A percentile compares a stretch with the other conserved stretches of the same genome.
phyloP scores from a whole-genome alignment of 345 rosid species.

The Toxicodendron radicans region DNA sequence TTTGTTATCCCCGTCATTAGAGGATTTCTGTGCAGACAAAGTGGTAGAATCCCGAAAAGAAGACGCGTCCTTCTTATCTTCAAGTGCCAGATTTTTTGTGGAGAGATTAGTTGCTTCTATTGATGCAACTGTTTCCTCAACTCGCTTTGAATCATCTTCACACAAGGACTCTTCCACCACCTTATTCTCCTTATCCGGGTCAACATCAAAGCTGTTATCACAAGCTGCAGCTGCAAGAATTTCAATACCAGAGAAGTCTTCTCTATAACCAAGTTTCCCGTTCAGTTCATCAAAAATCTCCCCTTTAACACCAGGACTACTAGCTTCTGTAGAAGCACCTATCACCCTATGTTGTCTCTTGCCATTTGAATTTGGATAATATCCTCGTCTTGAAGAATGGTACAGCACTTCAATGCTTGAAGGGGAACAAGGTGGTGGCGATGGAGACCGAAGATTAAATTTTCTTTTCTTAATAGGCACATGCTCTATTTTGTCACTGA shows the following conservation, averaged over 20 bases:
- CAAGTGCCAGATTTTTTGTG: slow-evolving; percentile 19
- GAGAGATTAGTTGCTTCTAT: slow-evolving; percentile 20
- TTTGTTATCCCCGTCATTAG: slow-evolving; percentile 11
- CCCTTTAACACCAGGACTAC: slow-evolving; percentile 14
- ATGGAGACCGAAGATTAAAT: slow-evolving; percentile 26
- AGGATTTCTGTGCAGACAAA: slow-evolving; percentile 21
- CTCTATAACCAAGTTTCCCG: slow-evolving; percentile 24
- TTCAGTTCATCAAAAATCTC: slow-evolving; percentile 16
- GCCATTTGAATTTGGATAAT: slow-evolving; percentile 2
- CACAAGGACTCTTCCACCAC: slow-evolving; percentile 13
- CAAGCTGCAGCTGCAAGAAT: slow-evolving; percentile 63
- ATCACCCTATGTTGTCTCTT: slow-evolving; percentile 9
- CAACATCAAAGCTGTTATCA: slow-evolving; percentile 28
- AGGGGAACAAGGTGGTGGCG: slow-evolving; percentile 29
- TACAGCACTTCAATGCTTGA: slow-evolving; percentile 21
- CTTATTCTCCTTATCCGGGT: slow-evolving; percentile 17
- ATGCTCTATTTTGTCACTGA: slow-evolving; percentile 42
- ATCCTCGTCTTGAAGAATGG: slow-evolving; percentile 16
- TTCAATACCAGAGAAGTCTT: slow-evolving; percentile 63
- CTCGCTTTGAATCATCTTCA: slow-evolving; percentile 7
- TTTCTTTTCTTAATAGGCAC: slow-evolving; percentile 59
- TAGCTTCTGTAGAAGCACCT: slow-evolving; percentile 9
- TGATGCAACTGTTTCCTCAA: slow-evolving; percentile 22
- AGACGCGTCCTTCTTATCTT: slow-evolving; percentile 24
- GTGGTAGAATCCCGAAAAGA: slow-evolving; percentile 22